These are phyloP conservation scores for Leptographium procerum DNA, from an alignment of 2,329 filamentous ascomycete species.

Conservation along the genomic window DNA sequence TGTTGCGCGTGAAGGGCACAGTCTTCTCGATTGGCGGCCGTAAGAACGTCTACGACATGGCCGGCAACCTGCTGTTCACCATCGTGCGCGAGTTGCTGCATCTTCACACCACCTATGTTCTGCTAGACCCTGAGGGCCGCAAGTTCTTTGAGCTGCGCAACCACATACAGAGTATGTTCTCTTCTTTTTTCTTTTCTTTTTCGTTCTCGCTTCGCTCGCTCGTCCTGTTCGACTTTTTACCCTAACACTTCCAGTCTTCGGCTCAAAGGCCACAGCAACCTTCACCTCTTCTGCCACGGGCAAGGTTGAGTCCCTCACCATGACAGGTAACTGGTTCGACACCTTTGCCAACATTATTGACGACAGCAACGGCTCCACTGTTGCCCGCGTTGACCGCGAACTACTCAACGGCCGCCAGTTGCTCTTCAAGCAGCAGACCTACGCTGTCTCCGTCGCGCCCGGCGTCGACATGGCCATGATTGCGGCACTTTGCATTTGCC, in stretches of 20 bases:
- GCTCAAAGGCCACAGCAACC: constrained; percentile 42
- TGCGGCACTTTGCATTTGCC: constrained; percentile 53
- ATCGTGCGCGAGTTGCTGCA: constrained; percentile 41
- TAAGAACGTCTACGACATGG: constrained; percentile 44
- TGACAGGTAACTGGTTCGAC: constrained; percentile 53
- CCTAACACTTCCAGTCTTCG: constrained; percentile 27
- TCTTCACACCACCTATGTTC: constrained; percentile 39
- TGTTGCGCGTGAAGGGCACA: constrained; percentile 47
- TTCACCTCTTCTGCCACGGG: constrained; percentile 40
- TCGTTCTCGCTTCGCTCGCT: neutral
- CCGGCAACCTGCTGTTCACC: constrained; percentile 44
- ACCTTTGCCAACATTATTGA: constrained; percentile 45
- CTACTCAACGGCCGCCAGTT: constrained; percentile 46
- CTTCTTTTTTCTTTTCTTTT: no score
- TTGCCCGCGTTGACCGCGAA: constrained; percentile 49
- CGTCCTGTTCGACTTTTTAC: no score
- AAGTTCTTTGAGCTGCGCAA: constrained; percentile 45
- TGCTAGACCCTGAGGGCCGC: constrained; percentile 31
- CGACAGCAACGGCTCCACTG: constrained; percentile 33
- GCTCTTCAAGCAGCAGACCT: constrained; percentile 52
- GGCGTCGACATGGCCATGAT: constrained; percentile 56
- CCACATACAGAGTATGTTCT: constrained; percentile 34
- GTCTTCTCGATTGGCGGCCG: constrained; percentile 39
- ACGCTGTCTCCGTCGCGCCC: constrained; percentile 51
- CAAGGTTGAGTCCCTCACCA: constrained; percentile 32